Conservation (phyloP, 1,284 basidiomycete species). For the Neolentinus lepideus region DNA sequence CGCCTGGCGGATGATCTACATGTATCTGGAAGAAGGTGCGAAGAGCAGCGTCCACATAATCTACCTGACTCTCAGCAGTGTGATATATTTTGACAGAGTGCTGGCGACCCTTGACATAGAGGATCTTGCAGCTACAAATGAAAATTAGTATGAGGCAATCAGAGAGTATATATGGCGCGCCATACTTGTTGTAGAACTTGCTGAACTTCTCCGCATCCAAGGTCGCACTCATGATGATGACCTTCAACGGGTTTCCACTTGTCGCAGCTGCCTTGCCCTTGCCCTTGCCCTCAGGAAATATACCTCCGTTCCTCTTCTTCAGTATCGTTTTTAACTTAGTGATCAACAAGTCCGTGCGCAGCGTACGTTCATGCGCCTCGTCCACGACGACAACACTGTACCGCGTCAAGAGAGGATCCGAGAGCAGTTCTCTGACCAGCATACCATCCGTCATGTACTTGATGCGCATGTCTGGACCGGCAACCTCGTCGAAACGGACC, state of each 20-base stretch:
- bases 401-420: conserved; percentile 67
- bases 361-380: conserved; percentile 94
- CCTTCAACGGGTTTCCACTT: conserved; percentile 61
- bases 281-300: conserved; percentile 18
- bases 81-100: conserved; percentile 86
- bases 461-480: conserved; percentile 66
- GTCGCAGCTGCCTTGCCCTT: conserved; percentile 30
- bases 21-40: conserved; percentile 92
- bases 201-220: conserved; percentile 94
- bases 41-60: conserved; percentile 87
- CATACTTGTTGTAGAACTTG: conserved; percentile 78
- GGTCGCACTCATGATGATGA: conserved; percentile 97
- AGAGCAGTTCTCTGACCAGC: conserved; percentile 86
- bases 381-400: conserved; percentile 94
- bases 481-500: conserved; percentile 91
- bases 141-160: conserved; percentile 1
- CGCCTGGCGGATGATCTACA: conserved; percentile 71
- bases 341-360: conserved; percentile 93
- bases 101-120: conserved; percentile 91
- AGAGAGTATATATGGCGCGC: neutral
- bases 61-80: conserved; percentile 63
- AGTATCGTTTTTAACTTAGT: conserved; percentile 89
- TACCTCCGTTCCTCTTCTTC: conserved; percentile 46
- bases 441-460: conserved; percentile 98
- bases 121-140: conserved; percentile 65